Conservation (phyloP, 345 rosid genomes). For the Erysimum cheiranthoides region DNA sequence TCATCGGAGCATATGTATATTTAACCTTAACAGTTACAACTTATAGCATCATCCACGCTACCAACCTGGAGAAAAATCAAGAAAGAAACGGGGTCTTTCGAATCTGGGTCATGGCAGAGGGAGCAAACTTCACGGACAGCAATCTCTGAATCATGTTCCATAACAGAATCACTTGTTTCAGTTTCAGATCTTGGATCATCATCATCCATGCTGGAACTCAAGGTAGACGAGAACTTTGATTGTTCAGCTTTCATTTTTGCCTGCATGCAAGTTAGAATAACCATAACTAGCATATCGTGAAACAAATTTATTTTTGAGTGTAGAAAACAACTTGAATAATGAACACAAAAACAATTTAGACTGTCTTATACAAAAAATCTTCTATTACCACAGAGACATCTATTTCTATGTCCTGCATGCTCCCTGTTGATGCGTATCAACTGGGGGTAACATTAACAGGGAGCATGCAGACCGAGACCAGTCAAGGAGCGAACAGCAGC, state of each 20-base stretch:
- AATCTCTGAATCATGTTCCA: slow-evolving; percentile 50
- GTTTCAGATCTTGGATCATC: slow-evolving; percentile 53
- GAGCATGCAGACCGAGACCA: slow-evolving; percentile 8
- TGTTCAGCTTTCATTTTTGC: slow-evolving; percentile 98
- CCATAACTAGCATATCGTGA: slow-evolving; percentile 37
- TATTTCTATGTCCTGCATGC: slow-evolving; percentile 21
- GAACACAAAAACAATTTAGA: slow-evolving; percentile 7
- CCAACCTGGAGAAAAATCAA: slow-evolving; percentile 91
- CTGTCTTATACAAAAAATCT: slow-evolving; percentile 8
- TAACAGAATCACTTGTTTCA: slow-evolving; percentile 55
- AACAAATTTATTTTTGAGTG: not conserved
- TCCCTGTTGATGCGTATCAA: slow-evolving; percentile 3
- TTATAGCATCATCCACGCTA: slow-evolving; percentile 29
- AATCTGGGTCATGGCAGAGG: slow-evolving; percentile 84
- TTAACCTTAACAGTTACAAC: slow-evolving; percentile 23
- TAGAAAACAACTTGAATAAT: slow-evolving; percentile 20
- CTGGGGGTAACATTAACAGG: not conserved
- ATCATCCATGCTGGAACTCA: slow-evolving; percentile 56
- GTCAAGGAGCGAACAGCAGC: slow-evolving; percentile 6
- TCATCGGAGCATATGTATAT: slow-evolving; percentile 12
- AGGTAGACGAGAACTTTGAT: slow-evolving; percentile 77
- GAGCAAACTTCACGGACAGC: slow-evolving; percentile 72
- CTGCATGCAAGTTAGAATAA: slow-evolving; percentile 55
- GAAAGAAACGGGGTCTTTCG: slow-evolving; percentile 77
- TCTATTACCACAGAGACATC: slow-evolving; percentile 1